A percentile compares a stretch with the other conserved stretches of the same genome.
These are phyloP conservation scores for Melastoma candidum DNA, from an alignment of 441 rosid genomes.

Conservation along the genomic window DNA sequence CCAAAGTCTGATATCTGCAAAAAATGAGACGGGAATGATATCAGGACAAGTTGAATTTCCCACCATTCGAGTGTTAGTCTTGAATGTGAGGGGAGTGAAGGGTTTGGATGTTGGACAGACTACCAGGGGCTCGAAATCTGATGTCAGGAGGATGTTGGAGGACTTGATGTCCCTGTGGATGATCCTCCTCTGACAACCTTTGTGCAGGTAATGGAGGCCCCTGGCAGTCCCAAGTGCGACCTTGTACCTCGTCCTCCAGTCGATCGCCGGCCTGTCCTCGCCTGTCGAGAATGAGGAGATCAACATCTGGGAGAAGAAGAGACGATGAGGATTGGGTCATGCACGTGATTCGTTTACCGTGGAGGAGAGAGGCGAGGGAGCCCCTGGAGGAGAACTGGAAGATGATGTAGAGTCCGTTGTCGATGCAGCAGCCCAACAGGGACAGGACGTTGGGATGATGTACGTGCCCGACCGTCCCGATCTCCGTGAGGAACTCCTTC, in stretches of 20 bases:
- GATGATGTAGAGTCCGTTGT: constrained; percentile 82
- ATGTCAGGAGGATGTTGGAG: constrained; percentile 67
- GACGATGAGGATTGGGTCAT: not conserved
- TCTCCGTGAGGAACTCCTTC: constrained; percentile 84
- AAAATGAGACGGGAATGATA: not conserved
- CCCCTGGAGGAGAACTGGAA: constrained; percentile 81
- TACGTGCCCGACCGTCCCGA: constrained; percentile 92
- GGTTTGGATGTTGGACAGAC: not conserved
- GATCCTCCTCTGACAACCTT: constrained; percentile 85
- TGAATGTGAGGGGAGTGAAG: not conserved
- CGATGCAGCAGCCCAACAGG: constrained; percentile 80
- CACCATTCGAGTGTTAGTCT: not conserved
- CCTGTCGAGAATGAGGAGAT: constrained; percentile 23
- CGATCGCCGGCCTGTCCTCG: constrained; percentile 37
- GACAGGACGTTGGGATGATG: constrained; percentile 72
- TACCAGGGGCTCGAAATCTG: constrained; percentile 71
- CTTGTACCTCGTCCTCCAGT: constrained; percentile 71
- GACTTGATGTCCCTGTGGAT: constrained; percentile 92
- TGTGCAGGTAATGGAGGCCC: constrained; percentile 83
- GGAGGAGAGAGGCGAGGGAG: constrained; percentile 84
- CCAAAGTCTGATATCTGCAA: constrained; percentile 91
- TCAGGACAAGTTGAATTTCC: too few relatives aligned
- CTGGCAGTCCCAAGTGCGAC: constrained; percentile 73
- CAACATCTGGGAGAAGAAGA: not conserved
- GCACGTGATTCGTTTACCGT: constrained; percentile 35